These are phyloP conservation scores for Rugonectria rugulosa DNA, from an alignment of 2,329 filamentous ascomycete genomes.

Conservation along the genomic window DNA sequence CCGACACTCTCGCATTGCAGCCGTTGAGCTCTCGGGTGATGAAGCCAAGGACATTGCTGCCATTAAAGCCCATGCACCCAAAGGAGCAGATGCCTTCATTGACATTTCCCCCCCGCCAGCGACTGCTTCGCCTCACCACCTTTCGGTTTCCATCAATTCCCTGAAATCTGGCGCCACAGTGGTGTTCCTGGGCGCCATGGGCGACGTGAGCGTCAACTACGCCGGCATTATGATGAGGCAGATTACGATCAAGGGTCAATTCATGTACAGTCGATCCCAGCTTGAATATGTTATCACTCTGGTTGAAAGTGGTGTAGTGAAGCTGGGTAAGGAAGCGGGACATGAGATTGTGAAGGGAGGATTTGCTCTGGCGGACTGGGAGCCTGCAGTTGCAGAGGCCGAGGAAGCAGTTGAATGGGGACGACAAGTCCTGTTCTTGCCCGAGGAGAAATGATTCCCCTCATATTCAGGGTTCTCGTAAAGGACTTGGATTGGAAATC, in stretches of 20 bases:
- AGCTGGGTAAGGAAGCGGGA: constrained; percentile 22
- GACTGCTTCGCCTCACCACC: constrained; percentile 15
- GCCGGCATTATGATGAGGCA: constrained; percentile 10
- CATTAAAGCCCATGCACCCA: not conserved
- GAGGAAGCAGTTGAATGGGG: constrained; percentile 24
- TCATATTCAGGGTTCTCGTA: no score
- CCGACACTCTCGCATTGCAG: not conserved
- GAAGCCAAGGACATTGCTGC: constrained; percentile 2
- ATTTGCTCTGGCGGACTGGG: constrained; percentile 23
- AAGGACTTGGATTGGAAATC: no score
- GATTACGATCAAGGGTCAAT: constrained; percentile 23
- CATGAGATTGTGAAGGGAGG: constrained; percentile 20
- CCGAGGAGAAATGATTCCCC: not conserved
- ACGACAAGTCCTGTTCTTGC: constrained; percentile 13
- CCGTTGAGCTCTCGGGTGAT: constrained; percentile 23
- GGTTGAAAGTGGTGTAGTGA: constrained; percentile 23
- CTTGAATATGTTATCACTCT: constrained; percentile 22
- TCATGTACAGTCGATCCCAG: constrained; percentile 25
- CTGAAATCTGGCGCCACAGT: not conserved
- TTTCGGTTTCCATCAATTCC: constrained; percentile 3
- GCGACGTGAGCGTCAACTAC: constrained; percentile 24
- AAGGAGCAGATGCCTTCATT: constrained; percentile 24
- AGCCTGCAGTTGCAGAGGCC: constrained; percentile 11
- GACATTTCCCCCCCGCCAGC: constrained; percentile 27
- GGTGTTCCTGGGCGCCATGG: constrained; percentile 23